Evolutionary conservation across 495 filamentous ascomycete species (phyloP), one percentile per base, ranked within the genome.

Genomic region (Tricharina praecox): DNA sequence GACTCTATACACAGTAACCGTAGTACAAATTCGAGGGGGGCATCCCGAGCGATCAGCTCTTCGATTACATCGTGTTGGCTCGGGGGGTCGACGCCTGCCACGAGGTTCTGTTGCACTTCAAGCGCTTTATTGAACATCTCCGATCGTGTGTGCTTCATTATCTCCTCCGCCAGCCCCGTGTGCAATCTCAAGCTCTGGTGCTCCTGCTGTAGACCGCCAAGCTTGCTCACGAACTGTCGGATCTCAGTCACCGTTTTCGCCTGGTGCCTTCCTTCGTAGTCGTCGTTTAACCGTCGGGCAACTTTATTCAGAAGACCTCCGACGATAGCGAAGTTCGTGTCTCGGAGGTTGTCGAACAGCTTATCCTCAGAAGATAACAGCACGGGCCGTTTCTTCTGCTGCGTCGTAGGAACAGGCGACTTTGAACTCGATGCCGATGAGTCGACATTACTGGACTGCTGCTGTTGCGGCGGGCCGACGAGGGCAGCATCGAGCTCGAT

Each of bases 21-120:
- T 8, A 99, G 74, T 33, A 96, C 72, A 23, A 78, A 77, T 13
- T 78, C 73, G 2, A 96, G 64, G 0, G 88, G 79, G 0, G 80
- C 72, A 50, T 83, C 79, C 42, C 88, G 81, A 5, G 84, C 78
- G 42, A 99, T 92, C 16, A 99, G 71, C 60, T 99, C 92, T 64
- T 90, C 84, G 48, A 99, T 83, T 2, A 75, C 74, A 23, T 93
- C 85, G 58, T 93, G 85, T 62, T 93, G 83, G 16, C 81, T 81
- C 15, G 76, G 80, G 11, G 87, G 78, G 57, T 97, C 90, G 18
- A 82, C 73, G 40, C 87, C 90, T 2, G 85, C 85, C n/a, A 84
- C 85, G 46, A 94, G 73, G 56, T 92, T 93, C 63, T 96, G 92
- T 61, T 99, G 92, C 7, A 95, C 81, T 64, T 96, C 92, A 1